Evolutionary conservation across 202 grass and related monocot species (phyloP), one percentile per base, ranked within the genome.

Genomic region (Carex sylvatica): DNA sequence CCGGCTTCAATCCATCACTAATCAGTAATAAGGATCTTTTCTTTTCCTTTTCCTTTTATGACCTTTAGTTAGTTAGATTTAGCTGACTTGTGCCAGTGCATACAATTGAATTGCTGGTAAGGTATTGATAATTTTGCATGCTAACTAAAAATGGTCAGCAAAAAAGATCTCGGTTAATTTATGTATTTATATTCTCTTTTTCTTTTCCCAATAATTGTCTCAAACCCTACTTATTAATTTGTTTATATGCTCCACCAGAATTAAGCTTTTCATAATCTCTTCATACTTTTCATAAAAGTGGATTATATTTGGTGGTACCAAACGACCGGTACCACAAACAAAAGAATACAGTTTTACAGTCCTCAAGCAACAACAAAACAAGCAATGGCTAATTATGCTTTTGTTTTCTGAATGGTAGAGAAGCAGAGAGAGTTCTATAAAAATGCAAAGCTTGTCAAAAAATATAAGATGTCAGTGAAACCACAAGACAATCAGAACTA

Each of bases 371-470:
- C 42, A 46, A 46, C 42, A 46, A 46, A 46, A 46, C 42, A 46
- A 46, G 42, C 42, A 46, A 46, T 10, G 42, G 36, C 14, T 52
- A 71, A 72, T 76, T 44, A 60, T 44, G 46, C 10, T 84, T 75
- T 84, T 84, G 52, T 44, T 74, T 44, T 74, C 18, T 84, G 47
- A 15, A 84, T 54, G 79, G 4, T 85, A 99, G 96, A 99, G 84
- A 93, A 99, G 88, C 88, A 93, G 54, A 93, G 82, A 80, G 89
- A 92, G 36, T 93, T 92, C 65, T 99, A 96, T 77, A 93, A 47
- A 64, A 96, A 93, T 90, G 93, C 93, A 74, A 99, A 96, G 91
- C 61, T 90, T 63, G 83, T 96, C 69, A 86, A 75, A 52, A 96
- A 92, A 80, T 93, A 96, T 54, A 99, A 91, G 74, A 92, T 20